Evolutionary conservation across 495 filamentous ascomycete genomes (phyloP).

Genomic region (Hypoxylon rickii): DNA sequence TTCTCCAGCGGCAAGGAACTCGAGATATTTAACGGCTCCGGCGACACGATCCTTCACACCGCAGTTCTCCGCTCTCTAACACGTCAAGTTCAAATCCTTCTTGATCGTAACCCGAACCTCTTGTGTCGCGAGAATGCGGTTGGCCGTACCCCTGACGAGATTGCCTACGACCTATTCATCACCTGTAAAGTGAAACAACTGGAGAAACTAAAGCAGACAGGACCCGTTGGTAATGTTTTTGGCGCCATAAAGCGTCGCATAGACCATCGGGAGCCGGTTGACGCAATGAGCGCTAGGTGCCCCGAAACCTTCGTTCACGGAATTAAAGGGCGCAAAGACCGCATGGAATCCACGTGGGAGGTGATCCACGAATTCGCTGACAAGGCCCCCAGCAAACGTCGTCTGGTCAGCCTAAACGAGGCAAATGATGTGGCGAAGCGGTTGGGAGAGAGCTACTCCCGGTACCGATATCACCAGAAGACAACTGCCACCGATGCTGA

Average conservation of each 20-base stretch:
- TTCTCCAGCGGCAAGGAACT: slow-evolving; percentile 59
- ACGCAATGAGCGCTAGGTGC: no score
- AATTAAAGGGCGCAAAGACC: not conserved
- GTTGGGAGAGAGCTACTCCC: slow-evolving; percentile 48
- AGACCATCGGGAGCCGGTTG: no score
- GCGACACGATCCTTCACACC: slow-evolving; percentile 67
- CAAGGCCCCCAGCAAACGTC: slow-evolving; percentile 51
- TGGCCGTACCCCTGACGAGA: slow-evolving; percentile 68
- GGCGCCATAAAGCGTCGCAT: no score
- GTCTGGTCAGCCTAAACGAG: slow-evolving; percentile 68
- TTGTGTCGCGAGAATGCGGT: slow-evolving; percentile 71
- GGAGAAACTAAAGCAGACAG: no score
- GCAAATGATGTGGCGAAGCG: slow-evolving; percentile 75
- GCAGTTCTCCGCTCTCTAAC: slow-evolving; percentile 49
- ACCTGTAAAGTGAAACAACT: slow-evolving; percentile 26
- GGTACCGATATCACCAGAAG: slow-evolving; percentile 30
- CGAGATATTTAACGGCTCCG: slow-evolving; percentile 65
- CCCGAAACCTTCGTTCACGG: slow-evolving; percentile 2
- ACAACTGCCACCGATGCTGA: not conserved
- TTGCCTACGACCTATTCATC: slow-evolving; percentile 61
- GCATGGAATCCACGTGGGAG: slow-evolving; percentile 38
- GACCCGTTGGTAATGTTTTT: no score
- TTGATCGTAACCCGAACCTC: slow-evolving; percentile 60
- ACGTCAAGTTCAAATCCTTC: slow-evolving; percentile 49
- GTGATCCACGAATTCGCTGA: slow-evolving; percentile 37